Base-by-base conservation (phyloP, 1,284 basidiomycete genomes). In the Sporisorium scitamineum region DNA sequence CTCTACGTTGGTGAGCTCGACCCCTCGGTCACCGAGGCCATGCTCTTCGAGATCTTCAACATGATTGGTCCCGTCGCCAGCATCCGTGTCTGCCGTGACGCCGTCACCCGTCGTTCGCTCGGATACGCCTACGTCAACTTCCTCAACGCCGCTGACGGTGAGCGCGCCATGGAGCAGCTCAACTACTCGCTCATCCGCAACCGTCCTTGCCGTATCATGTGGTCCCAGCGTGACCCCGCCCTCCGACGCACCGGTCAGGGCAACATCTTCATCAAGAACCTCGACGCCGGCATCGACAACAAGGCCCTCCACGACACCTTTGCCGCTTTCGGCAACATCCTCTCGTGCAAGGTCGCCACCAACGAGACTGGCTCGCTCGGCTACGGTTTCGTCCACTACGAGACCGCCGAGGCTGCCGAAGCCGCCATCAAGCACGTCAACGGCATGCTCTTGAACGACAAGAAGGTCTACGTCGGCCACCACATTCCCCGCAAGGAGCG, bases 91-190 rank as follows among this genome's bases (percentile, higher is more conserved):
- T 99, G 97, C 88, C 95, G 97, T 87, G 97, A 99, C 88, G 96
- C 97, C 80, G 96, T 99, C 81, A 99, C 97, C 78, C 94, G 97
- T 88, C 95, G 97, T 84, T 99, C 97, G 66, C 92, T 99, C 85
- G 97, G 97, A 72, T 99, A 99, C 89, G 97, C 97, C 74, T 99
- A 99, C 87, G 96, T 99, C 87, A 99, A 99, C 89, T 99, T 97
- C 87, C 90, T 99, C 86, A 98, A 98, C 87, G 89, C 94, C 39
- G 89, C 88, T 64, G 97, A 99, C 90, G 97, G 96, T 91, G 97
- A 99, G 89, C 94, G 95, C 86, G 96, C 97, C 75, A 90, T 99
- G 78, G 97, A 99, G 89, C 94, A 96, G 88, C 92, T 99, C 87
- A 99, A 99, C 89, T 99, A 99, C 88, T 97, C 96, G 78, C 89